phyloP scores from a whole-genome alignment of 352 stramenopile species.

The Phytopythium chamaehyphon region DNA sequence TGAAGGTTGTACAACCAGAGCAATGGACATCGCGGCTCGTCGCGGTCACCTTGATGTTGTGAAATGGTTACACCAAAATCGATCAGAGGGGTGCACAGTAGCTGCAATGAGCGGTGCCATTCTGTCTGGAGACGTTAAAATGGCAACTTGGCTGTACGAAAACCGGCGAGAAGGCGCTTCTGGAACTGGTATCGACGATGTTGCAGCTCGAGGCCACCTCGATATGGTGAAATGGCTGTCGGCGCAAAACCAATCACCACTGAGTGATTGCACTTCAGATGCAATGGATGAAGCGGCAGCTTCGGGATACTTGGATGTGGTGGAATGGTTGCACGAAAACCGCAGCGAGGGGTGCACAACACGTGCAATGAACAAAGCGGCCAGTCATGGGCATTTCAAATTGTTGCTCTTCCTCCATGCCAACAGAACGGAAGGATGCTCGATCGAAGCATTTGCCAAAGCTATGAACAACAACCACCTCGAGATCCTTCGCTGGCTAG shows the following conservation, averaged over 20 bases:
- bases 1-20: conserved; percentile 16
- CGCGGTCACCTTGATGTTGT: conserved; percentile 17
- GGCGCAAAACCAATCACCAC: neutral
- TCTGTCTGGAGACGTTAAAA: conserved; percentile 14
- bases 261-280: conserved; percentile 21
- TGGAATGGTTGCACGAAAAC: conserved; percentile 23
- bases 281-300: conserved; percentile 30
- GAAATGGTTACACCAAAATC: conserved; percentile 19
- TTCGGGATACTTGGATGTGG: conserved; percentile 21
- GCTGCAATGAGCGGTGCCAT: conserved; percentile 23
- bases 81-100: conserved; percentile 16
- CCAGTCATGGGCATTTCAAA: conserved; percentile 21
- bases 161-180: conserved; percentile 4
- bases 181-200: too few relatives aligned
- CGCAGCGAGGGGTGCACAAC: conserved; percentile 28
- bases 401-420: conserved; percentile 32
- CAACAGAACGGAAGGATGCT: conserved; percentile 20
- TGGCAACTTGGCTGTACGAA: conserved; percentile 21
- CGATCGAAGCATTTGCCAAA: conserved; percentile 12
- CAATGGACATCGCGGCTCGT: conserved; percentile 21
- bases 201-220: too few relatives aligned
- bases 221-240: too few relatives aligned
- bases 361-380: conserved; percentile 33
- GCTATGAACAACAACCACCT: too few relatives aligned
- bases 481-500: too few relatives aligned